Base-by-base conservation (phyloP, 768 basidiomycete species). In the Phlegmacium glaucopus region DNA sequence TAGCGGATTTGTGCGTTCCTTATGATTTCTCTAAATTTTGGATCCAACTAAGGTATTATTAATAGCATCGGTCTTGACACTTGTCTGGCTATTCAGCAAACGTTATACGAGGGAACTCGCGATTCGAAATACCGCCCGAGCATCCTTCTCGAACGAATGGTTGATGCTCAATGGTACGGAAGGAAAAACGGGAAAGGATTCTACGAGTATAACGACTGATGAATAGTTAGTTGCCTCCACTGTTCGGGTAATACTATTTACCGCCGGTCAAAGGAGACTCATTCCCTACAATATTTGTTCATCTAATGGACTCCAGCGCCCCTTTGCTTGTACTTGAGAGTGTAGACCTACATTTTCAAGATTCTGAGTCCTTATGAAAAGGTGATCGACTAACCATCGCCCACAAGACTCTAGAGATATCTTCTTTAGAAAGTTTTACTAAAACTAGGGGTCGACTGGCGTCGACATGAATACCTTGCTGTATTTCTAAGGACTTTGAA, bases 111-210 rank as follows among this genome's bases (percentile, higher is more conserved):
- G 42, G 92, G 93, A 47, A 95, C 92, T 8, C 81, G 88, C 0
- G 95, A 98, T 67, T 89, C 88, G 8, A 98, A 98, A 66, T 97
- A 98, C 67, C 83, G 95, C 6, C 94, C 95, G 0, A 85, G 87
- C 50, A 76, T 94, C 18, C 75, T 98, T 13, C 78, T 98, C 8
- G 89, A 93, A 58, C 78, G 92, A 29, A 97, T 98, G 95, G 95
- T 98, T 4, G 91, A 95, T 61, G 95, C 95, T 15, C 85, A 87
- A 42, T 98, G 90, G 90, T 76, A 88, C 43, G 95, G 95, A 9
- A 85, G 77, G 74, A 95, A 95, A 75, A 90, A 80, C 48, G 93
- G 94, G 4, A 92, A 87, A 64, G 94, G 94, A 13, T 97, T 97
- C 66, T 97, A 96, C 60, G 91, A 94, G 53, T 96, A 96, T 59